phyloP scores from a whole-genome alignment of 768 basidiomycete genomes.

The Termitomyces sp. region DNA sequence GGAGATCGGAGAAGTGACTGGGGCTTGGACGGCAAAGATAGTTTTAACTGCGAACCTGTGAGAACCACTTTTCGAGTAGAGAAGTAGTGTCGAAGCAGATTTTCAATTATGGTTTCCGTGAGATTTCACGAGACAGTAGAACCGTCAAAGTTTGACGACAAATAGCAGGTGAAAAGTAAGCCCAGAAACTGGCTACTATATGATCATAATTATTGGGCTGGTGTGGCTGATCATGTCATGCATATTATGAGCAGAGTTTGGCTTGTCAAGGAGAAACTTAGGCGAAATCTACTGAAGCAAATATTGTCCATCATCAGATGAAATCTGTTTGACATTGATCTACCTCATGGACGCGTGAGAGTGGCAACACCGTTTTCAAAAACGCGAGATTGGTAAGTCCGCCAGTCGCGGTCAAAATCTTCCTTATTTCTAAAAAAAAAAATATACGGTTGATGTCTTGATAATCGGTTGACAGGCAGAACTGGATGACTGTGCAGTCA shows the following conservation, averaged over 20 bases:
- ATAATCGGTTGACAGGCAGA: not conserved
- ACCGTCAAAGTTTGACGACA: not conserved
- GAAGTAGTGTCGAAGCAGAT: not conserved
- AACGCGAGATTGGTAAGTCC: not conserved
- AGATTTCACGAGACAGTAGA: not conserved
- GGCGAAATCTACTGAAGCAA: not conserved
- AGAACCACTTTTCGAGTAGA: not conserved
- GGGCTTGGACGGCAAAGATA: not conserved
- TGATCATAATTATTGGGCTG: not conserved
- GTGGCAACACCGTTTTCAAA: constrained; percentile 2
- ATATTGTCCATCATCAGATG: not conserved
- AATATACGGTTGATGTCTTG: not conserved
- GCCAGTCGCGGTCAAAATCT: constrained; percentile 3
- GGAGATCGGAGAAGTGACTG: not conserved
- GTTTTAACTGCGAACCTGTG: not conserved
- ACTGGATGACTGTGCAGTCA: not conserved
- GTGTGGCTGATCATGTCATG: not conserved
- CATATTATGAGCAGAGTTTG: not conserved
- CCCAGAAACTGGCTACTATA: not conserved
- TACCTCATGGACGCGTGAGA: constrained; percentile 5
- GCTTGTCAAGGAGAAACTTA: not conserved
- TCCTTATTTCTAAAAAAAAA: not conserved
- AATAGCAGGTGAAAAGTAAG: not conserved
- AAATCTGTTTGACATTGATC: not conserved
- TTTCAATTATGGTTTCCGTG: not conserved